These are phyloP conservation scores for Puccinia coronata DNA, from an alignment of 1,284 basidiomycete species.

Conservation along the genomic window DNA sequence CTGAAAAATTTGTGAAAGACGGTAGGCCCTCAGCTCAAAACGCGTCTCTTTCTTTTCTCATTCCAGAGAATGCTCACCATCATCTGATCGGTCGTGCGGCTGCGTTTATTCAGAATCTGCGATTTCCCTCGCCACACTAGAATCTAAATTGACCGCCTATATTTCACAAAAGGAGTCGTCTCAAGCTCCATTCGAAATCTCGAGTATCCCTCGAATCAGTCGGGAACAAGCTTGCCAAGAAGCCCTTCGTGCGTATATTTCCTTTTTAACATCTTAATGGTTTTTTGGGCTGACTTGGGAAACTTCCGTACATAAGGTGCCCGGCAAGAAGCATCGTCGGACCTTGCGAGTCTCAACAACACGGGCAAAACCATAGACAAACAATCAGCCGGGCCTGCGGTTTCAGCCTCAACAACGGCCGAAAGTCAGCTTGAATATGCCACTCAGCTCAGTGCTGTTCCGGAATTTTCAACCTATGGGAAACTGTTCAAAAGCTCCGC, in stretches of 20 bases:
- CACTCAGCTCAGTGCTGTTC: slow-evolving; percentile 78
- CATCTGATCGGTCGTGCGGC: not conserved
- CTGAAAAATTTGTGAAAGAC: slow-evolving; percentile 84
- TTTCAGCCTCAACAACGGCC: slow-evolving; percentile 68
- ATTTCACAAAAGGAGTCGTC: slow-evolving; percentile 75
- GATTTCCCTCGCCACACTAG: slow-evolving; percentile 81
- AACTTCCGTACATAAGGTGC: slow-evolving; percentile 32
- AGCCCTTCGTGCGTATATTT: slow-evolving; percentile 69
- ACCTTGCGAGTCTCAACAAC: slow-evolving; percentile 47
- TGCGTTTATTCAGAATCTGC: slow-evolving; percentile 70
- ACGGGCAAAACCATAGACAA: slow-evolving; percentile 62
- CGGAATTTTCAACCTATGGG: slow-evolving; percentile 84
- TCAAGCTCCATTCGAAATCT: slow-evolving; percentile 73
- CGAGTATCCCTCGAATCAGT: slow-evolving; percentile 84
- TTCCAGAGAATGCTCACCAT: not conserved
- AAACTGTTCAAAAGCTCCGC: slow-evolving; percentile 80
- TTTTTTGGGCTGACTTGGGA: slow-evolving; percentile 4
- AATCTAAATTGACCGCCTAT: slow-evolving; percentile 82
- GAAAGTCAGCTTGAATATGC: slow-evolving; percentile 83
- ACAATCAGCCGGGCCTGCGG: slow-evolving; percentile 66
- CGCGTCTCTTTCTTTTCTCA: not conserved
- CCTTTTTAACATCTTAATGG: not conserved
- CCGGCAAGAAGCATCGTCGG: slow-evolving; percentile 44
- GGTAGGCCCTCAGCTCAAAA: slow-evolving; percentile 63
- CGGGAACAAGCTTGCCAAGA: slow-evolving; percentile 83